Conservation (phyloP, 2,329 filamentous ascomycete genomes). For the Diaporthe sp. region DNA sequence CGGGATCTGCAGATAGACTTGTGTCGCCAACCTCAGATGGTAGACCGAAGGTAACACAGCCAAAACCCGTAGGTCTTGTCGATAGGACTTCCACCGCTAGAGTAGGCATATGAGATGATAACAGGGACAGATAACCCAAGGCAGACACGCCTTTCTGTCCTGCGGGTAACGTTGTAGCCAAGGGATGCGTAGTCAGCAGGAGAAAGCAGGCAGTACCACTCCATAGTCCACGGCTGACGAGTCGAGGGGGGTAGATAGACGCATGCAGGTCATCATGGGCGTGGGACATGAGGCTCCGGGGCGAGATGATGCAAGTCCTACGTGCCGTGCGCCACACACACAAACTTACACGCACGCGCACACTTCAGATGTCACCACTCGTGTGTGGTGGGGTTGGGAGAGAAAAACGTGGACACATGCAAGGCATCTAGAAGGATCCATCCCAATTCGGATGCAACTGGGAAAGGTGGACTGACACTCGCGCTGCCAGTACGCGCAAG, state of each 20-base stretch:
- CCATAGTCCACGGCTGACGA: background rate
- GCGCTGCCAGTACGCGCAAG: constrained; percentile 18
- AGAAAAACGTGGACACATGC: background rate
- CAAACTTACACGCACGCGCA: too few relatives aligned
- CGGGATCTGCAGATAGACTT: too few relatives aligned
- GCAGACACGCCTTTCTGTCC: background rate
- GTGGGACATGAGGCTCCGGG: constrained; percentile 11
- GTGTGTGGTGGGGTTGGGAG: background rate
- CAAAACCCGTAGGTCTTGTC: background rate
- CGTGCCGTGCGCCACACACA: background rate
- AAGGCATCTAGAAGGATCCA: constrained; percentile 4
- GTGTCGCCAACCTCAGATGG: too few relatives aligned
- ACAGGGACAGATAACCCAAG: background rate
- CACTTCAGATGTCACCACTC: background rate
- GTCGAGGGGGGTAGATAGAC: background rate
- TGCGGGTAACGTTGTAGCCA: background rate
- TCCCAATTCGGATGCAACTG: too few relatives aligned
- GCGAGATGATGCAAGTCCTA: background rate
- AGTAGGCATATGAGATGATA: background rate
- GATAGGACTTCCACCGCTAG: background rate
- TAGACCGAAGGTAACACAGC: background rate
- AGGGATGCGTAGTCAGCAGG: background rate
- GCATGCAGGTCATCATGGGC: constrained; percentile 7
- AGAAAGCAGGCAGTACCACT: background rate
- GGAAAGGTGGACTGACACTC: background rate